A percentile compares a stretch with the other conserved stretches of the same genome.
phyloP scores from a whole-genome alignment of 352 stramenopile species.

The Globisporangium alternatum region DNA sequence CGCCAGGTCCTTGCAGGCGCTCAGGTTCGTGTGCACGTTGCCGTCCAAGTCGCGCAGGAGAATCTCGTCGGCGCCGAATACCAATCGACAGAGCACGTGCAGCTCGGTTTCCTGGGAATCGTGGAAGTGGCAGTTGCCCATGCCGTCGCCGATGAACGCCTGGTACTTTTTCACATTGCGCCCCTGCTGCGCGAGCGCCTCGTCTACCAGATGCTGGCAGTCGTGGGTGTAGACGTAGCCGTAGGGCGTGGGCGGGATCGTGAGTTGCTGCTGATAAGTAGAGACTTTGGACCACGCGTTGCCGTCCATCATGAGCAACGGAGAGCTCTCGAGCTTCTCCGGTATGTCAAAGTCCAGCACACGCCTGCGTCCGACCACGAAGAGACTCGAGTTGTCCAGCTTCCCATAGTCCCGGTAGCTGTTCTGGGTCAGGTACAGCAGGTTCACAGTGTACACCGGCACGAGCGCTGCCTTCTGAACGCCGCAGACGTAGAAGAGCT shows the following conservation, averaged over 20 bases:
- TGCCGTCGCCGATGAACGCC: constrained; percentile 33
- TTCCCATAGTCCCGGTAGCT: constrained; percentile 33
- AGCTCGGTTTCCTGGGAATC: constrained; percentile 39
- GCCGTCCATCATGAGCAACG: constrained; percentile 31
- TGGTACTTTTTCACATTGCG: constrained; percentile 50
- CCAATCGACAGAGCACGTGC: constrained; percentile 33
- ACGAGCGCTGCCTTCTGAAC: constrained; percentile 19
- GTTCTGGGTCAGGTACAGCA: constrained; percentile 45
- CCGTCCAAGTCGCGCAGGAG: constrained; percentile 25
- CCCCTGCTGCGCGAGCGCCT: constrained; percentile 24
- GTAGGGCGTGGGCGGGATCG: constrained; percentile 22
- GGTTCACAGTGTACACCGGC: constrained; percentile 31
- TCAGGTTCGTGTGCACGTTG: constrained; percentile 19
- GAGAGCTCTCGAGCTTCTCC: constrained; percentile 27
- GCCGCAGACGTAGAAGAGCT: constrained; percentile 23
- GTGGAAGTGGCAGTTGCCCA: constrained; percentile 32
- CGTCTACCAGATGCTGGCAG: constrained; percentile 25
- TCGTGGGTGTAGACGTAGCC: constrained; percentile 40
- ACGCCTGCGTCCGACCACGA: constrained; percentile 29
- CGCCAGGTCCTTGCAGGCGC: constrained; percentile 17
- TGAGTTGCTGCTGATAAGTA: neutral
- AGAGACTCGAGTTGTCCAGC: constrained; percentile 37
- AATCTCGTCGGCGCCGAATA: constrained; percentile 29
- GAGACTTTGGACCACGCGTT: constrained; percentile 30
- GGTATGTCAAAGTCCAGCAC: constrained; percentile 21